A percentile compares a stretch with the other conserved stretches of the same genome.
phyloP scores from a whole-genome alignment of 1,139 yeast species.

The Arxiozyma slooffiae region DNA sequence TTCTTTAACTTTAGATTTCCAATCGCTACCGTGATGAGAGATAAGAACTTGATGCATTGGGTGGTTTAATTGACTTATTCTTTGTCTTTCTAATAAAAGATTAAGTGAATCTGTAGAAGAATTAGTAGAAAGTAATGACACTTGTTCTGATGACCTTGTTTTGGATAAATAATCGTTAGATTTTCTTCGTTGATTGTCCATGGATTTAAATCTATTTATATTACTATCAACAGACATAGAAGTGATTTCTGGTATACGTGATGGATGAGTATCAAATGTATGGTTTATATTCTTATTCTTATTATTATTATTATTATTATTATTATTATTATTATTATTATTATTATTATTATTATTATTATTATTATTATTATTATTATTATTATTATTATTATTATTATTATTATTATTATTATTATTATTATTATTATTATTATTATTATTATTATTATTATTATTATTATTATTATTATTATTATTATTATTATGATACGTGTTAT shows the following conservation, averaged over 20 bases:
- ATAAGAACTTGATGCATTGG: constrained; percentile 34
- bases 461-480: no score
- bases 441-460: no score
- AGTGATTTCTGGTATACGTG: not conserved
- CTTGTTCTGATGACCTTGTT: constrained; percentile 4
- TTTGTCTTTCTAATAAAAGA: constrained; percentile 33
- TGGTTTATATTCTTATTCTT: not conserved
- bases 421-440: not conserved
- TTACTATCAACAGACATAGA: constrained; percentile 1
- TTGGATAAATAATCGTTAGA: not conserved
- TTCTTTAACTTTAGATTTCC: constrained; percentile 51
- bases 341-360: not conserved
- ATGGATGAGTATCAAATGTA: not conserved
- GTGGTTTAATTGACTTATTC: constrained; percentile 33
- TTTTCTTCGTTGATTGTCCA: not conserved
- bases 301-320: not conserved
- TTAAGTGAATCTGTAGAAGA: constrained; percentile 35
- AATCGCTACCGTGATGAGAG: constrained; percentile 12
- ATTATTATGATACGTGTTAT: no score
- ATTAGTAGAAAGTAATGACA: constrained; percentile 9
- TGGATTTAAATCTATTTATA: not conserved
- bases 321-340: not conserved
- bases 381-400: not conserved
- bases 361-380: not conserved
- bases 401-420: not conserved